Conservation (phyloP, 1,139 yeast species). For the Yamadazyma atlantica region DNA sequence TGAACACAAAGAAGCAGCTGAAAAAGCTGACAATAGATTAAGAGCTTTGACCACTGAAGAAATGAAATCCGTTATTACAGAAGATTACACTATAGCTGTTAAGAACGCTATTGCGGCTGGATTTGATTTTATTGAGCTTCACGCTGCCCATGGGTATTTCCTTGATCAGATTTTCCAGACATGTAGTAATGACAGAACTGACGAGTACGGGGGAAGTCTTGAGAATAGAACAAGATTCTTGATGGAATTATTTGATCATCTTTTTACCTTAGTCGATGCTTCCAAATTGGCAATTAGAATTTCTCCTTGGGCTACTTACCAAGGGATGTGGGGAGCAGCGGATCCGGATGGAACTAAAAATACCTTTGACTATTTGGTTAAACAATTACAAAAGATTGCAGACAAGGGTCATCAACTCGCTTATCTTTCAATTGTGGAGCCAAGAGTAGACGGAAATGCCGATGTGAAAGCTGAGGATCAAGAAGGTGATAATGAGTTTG, state of each 20-base stretch:
- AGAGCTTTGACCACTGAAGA: conserved; percentile 44
- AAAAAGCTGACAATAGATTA: conserved; percentile 31
- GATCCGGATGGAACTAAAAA: conserved; percentile 38
- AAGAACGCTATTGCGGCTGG: conserved; percentile 55
- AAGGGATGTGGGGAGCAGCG: conserved; percentile 29
- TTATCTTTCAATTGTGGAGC: conserved; percentile 54
- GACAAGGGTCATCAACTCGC: conserved; percentile 43
- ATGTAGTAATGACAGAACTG: conserved; percentile 57
- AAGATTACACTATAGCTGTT: conserved; percentile 43
- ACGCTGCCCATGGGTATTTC: conserved; percentile 71
- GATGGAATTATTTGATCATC: conserved; percentile 56
- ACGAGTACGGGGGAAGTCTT: conserved; percentile 62
- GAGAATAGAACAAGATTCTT: conserved; percentile 63
- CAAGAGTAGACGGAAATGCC: conserved; percentile 22
- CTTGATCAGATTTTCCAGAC: conserved; percentile 56
- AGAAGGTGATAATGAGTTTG: conserved; percentile 30
- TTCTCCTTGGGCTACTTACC: conserved; percentile 55
- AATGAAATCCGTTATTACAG: conserved; percentile 35
- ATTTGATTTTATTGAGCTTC: conserved; percentile 69
- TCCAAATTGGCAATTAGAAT: conserved; percentile 55
- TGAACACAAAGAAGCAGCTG: conserved; percentile 22
- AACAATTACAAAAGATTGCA: conserved; percentile 40
- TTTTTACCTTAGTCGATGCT: conserved; percentile 48
- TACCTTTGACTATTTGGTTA: conserved; percentile 33
- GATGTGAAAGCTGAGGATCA: conserved; percentile 14